Base-by-base conservation (phyloP, 1,284 basidiomycete species). In the Moniliophthora roreri region DNA sequence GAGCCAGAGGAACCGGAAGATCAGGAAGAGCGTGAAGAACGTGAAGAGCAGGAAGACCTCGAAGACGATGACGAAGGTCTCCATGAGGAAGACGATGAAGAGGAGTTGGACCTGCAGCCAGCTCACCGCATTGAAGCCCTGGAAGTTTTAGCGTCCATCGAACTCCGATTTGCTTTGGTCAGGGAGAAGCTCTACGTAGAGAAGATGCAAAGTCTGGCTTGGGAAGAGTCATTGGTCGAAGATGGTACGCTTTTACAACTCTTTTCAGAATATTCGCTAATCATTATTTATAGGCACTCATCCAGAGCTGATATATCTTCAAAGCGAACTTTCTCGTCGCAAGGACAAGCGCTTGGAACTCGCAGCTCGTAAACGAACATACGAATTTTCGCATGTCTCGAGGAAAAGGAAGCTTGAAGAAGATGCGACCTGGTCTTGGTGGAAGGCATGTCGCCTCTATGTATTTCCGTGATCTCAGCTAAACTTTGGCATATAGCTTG, bases 271-370 rank as follows among this genome's bases (percentile, higher is more conserved):
- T 50, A 26, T 41, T 20, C 55, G 24, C 24, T 55, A 34, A 54
- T 48, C 44, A n/a, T 48, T 28, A 16, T 58, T 49, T 34, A 11
- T 62, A 89, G 92, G 84, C 32, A 80, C 81, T 1, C 93, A 95
- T 63, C 93, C 93, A 0, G 93, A 95, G 64, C 74, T 94, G 54
- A 73, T 88, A 15, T 85, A 93, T 65, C 72, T 95, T 3, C 89
- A 90, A 48, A 78, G 76, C 21, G 88, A 93, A 58, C 76, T 94
- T 7, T 80, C 84, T 6, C 80, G 79, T 52, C 76, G 92, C 54
- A 81, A 87, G 47, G 86, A 90, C 63, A 85, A 87, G 54, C 82
- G 89, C 1, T 71, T 90, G 6, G 83, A 87, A 52, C 76, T 93
- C 4, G 87, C 90, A 0, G 79, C 82, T 15, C 82, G 82, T 58